phyloP scores from a whole-genome alignment of 345 rosid species.

The Citropsis articulata region DNA sequence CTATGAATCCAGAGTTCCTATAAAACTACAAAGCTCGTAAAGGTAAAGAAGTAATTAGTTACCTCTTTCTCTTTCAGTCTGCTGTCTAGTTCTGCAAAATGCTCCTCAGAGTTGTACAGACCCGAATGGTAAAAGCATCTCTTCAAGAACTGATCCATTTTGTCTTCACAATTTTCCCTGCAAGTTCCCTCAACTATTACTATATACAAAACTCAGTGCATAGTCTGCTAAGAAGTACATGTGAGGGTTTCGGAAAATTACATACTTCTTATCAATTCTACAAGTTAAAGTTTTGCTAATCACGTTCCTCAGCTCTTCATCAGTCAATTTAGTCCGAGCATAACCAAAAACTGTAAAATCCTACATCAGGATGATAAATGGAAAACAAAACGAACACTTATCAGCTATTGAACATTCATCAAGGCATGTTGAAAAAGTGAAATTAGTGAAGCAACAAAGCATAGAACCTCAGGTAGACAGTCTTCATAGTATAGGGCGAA shows the following conservation, averaged over 20 bases:
- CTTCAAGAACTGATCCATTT: constrained; percentile 74
- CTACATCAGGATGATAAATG: constrained; percentile 26
- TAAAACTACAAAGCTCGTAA: not conserved
- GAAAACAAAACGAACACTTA: not conserved
- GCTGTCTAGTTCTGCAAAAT: constrained; percentile 58
- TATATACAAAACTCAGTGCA: not conserved
- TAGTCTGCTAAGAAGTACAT: not conserved
- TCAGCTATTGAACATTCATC: not conserved
- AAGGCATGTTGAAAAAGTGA: not conserved
- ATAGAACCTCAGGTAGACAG: constrained; percentile 62
- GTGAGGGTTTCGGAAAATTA: not conserved
- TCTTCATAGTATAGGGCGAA: constrained; percentile 87
- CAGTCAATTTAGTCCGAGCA: constrained; percentile 61
- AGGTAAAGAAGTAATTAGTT: not conserved
- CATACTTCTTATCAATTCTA: constrained; percentile 77
- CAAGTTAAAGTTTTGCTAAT: constrained; percentile 79
- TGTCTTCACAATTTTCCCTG: constrained; percentile 83
- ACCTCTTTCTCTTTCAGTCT: constrained; percentile 89
- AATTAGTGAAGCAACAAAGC: not conserved
- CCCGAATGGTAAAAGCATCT: constrained; percentile 90
- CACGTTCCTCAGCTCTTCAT: constrained; percentile 66
- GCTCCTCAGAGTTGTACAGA: constrained; percentile 70
- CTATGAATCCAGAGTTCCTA: no score
- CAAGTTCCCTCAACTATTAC: constrained; percentile 3
- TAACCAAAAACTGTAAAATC: constrained; percentile 73